Evolutionary conservation across 2,329 filamentous ascomycete genomes (phyloP).

Genomic region (Neopestalotiopsis clavispora): DNA sequence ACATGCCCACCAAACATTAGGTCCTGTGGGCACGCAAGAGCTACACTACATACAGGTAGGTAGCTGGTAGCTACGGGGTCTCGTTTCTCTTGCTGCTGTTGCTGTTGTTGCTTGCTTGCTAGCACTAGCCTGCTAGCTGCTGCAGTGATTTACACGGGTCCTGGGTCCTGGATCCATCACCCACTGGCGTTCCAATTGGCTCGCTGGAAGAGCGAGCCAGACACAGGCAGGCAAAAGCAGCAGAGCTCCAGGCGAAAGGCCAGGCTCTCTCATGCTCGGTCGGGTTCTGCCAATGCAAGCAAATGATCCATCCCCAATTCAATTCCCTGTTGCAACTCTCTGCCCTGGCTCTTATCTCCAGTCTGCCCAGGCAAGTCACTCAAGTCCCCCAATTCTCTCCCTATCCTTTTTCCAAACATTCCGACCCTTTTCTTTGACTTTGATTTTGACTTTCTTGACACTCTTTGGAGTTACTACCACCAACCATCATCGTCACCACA

Average conservation of each 20-base stretch:
- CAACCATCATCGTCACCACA: constrained; percentile 17
- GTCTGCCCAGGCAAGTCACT: neutral
- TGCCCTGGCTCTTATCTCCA: neutral
- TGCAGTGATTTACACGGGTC: constrained; percentile 7
- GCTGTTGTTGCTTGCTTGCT: neutral
- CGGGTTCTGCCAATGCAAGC: neutral
- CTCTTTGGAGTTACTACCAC: constrained; percentile 6
- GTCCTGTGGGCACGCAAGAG: neutral
- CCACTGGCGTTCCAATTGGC: constrained; percentile 2
- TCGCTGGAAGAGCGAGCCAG: neutral
- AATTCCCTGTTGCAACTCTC: constrained; percentile 7
- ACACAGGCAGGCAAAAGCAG: neutral
- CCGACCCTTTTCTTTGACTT: constrained; percentile 10
- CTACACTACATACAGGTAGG: neutral
- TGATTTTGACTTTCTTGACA: constrained; percentile 9
- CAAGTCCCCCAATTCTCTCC: constrained; percentile 10
- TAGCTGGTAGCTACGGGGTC: too few relatives aligned
- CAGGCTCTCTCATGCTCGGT: neutral
- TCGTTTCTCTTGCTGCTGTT: neutral
- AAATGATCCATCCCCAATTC: constrained; percentile 1
- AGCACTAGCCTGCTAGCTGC: neutral
- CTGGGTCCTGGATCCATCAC: constrained; percentile 11
- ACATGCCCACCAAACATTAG: neutral
- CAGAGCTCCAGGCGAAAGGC: neutral
- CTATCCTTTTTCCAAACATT: constrained; percentile 18